Percentiles rank a stretch among this genome's conserved stretches.
Conservation (phyloP, 2,329 filamentous ascomycete genomes). For the Tolypocladium album region DNA sequence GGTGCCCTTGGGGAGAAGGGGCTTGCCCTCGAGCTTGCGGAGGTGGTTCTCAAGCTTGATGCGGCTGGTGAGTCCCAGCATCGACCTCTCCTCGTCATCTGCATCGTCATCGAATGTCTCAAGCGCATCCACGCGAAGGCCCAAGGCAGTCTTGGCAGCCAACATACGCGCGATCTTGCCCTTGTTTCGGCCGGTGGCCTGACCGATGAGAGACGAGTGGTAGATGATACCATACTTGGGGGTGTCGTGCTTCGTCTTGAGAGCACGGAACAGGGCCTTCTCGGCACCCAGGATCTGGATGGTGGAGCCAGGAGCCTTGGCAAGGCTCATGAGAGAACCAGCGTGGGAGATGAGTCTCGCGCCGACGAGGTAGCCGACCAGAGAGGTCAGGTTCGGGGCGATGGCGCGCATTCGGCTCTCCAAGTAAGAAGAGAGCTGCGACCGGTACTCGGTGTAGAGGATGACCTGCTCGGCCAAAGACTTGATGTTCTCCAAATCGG, state of each 20-base stretch:
- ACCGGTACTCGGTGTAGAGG: slow-evolving; percentile 80
- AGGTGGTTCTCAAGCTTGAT: slow-evolving; percentile 68
- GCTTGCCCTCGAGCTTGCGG: slow-evolving; percentile 79
- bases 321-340: slow-evolving; percentile 86
- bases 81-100: slow-evolving; percentile 81
- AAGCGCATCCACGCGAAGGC: slow-evolving; percentile 81
- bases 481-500: slow-evolving; percentile 89
- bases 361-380: slow-evolving; percentile 88
- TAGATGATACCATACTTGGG: slow-evolving; percentile 97
- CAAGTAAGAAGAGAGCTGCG: slow-evolving; percentile 80
- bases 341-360: slow-evolving; percentile 91
- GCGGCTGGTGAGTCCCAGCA: slow-evolving; percentile 63
- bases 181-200: slow-evolving; percentile 97
- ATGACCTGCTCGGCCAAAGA: slow-evolving; percentile 89
- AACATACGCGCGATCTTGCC: slow-evolving; percentile 98
- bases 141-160: slow-evolving; percentile 84
- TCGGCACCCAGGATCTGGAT: slow-evolving; percentile 98
- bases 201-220: slow-evolving; percentile 86
- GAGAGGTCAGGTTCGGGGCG: slow-evolving; percentile 86
- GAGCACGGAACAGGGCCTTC: slow-evolving; percentile 94
- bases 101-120: slow-evolving; percentile 48
- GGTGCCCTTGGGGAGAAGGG: slow-evolving; percentile 65
- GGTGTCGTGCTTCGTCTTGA: slow-evolving; percentile 99
- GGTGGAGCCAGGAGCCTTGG: slow-evolving; percentile 89
- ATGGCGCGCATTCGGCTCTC: slow-evolving; percentile 93